phyloP scores from a whole-genome alignment of 495 filamentous ascomycete genomes.

The Peziza echinospora region DNA sequence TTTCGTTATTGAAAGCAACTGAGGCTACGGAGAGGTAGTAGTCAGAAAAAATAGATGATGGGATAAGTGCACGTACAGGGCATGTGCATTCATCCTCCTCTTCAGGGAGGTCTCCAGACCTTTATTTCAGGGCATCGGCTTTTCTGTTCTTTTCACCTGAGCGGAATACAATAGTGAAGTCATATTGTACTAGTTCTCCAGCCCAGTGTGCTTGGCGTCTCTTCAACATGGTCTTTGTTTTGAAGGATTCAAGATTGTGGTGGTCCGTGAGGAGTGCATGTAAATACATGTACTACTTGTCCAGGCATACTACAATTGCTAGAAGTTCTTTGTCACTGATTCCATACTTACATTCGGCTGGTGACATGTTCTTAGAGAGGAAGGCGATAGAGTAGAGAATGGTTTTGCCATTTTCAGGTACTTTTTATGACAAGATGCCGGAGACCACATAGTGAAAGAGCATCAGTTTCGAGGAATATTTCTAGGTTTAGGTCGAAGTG shows the following conservation, averaged over 20 bases:
- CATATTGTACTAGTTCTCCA: too few relatives aligned
- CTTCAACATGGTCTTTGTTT: too few relatives aligned
- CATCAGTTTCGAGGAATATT: conserved; percentile 1
- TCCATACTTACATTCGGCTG: conserved; percentile 3
- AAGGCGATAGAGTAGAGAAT: conserved; percentile 5
- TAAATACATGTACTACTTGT: too few relatives aligned
- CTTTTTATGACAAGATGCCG: conserved; percentile 2
- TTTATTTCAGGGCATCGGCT: too few relatives aligned
- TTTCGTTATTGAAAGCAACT: neutral
- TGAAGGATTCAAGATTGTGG: too few relatives aligned
- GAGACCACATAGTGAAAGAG: conserved; percentile 1
- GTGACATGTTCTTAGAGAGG: conserved; percentile 5
- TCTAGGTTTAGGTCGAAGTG: conserved; percentile 2
- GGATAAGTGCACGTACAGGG: neutral
- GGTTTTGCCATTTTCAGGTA: neutral
- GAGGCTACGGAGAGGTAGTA: neutral
- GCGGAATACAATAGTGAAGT: too few relatives aligned
- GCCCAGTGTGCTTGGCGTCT: neutral
- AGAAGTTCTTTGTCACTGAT: conserved; percentile 5
- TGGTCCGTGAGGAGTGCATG: too few relatives aligned
- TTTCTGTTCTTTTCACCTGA: too few relatives aligned
- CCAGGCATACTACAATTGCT: too few relatives aligned
- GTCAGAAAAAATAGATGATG: neutral
- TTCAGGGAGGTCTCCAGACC: conserved; percentile 1
- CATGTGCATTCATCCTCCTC: neutral